Conservation (phyloP, 768 basidiomycete species). For the Flagelloscypha sp. region DNA sequence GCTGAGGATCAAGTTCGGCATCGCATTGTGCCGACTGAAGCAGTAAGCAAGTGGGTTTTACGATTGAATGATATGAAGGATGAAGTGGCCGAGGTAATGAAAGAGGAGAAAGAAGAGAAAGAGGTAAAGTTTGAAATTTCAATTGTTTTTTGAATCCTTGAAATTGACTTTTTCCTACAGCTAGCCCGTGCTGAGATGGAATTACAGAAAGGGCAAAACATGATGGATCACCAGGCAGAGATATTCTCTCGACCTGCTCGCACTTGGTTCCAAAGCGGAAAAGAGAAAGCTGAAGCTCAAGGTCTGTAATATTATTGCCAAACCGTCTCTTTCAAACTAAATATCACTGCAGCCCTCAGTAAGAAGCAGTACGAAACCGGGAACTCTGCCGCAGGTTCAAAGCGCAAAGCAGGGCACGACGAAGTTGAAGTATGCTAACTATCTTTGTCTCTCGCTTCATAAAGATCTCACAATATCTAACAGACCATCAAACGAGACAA, state of each 20-base stretch:
- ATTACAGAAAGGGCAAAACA: conserved; percentile 87
- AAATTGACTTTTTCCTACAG: conserved; percentile 27
- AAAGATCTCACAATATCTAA: conserved; percentile 3
- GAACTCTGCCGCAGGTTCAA: conserved; percentile 27
- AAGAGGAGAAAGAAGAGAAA: conserved; percentile 95
- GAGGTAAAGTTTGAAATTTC: conserved; percentile 38
- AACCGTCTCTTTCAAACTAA: neutral
- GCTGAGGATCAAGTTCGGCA: conserved; percentile 79
- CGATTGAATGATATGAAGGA: conserved; percentile 62
- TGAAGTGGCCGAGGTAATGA: conserved; percentile 72
- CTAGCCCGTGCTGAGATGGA: conserved; percentile 93
- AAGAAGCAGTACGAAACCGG: conserved; percentile 67
- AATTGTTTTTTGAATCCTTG: conserved; percentile 6
- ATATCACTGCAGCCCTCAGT: conserved; percentile 48
- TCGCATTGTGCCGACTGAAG: conserved; percentile 75
- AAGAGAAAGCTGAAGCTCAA: conserved; percentile 75
- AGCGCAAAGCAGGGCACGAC: conserved; percentile 26
- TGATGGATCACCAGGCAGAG: conserved; percentile 88
- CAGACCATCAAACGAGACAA: conserved; percentile 76
- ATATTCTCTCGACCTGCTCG: conserved; percentile 90
- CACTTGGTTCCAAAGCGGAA: conserved; percentile 95
- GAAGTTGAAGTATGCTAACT: conserved; percentile 31
- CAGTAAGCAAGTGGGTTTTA: conserved; percentile 59
- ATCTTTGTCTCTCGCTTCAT: neutral
- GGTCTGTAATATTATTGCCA: conserved; percentile 34